Evolutionary conservation across 352 stramenopile species (phyloP).

Genomic region (Stramenopiles sp.): DNA sequence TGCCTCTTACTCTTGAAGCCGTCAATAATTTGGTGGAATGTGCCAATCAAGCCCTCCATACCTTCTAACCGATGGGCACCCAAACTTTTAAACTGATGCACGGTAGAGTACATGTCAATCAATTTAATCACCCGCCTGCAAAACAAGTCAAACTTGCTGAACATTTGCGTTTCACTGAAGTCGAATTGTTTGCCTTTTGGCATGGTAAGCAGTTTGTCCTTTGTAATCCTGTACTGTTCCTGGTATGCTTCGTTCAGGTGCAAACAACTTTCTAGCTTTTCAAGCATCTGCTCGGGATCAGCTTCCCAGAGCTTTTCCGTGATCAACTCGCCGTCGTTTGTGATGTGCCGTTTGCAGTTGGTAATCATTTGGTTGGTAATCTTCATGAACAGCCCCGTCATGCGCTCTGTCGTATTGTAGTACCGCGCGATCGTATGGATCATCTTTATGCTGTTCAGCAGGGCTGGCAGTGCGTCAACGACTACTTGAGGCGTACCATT

Average conservation of each 20-base stretch:
- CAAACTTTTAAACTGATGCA: conserved; percentile 76
- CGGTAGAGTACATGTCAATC: conserved; percentile 97
- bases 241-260: conserved; percentile 96
- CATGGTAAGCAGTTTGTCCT: conserved; percentile 80
- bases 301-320: conserved; percentile 77
- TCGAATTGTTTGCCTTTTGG: conserved; percentile 94
- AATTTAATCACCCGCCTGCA: conserved; percentile 89
- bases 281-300: conserved; percentile 77
- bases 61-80: conserved; percentile 66
- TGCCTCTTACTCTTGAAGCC: conserved; percentile 86
- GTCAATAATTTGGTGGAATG: conserved; percentile 53
- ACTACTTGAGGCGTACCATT: conserved; percentile 84
- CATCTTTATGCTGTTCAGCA: conserved; percentile 99
- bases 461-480: conserved; percentile 85
- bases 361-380: conserved; percentile 97
- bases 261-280: conserved; percentile 77
- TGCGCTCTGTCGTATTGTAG: conserved; percentile 93
- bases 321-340: conserved; percentile 43
- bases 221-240: conserved; percentile 89
- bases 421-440: conserved; percentile 95
- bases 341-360: conserved; percentile 85
- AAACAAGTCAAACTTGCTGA: conserved; percentile 96
- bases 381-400: conserved; percentile 87
- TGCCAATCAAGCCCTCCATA: conserved; percentile 66
- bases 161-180: conserved; percentile 96